A percentile compares a stretch with the other conserved stretches of the same genome.
Evolutionary conservation across 805 yeast genomes (phyloP).

Genomic region (Clavispora carvajalis): DNA sequence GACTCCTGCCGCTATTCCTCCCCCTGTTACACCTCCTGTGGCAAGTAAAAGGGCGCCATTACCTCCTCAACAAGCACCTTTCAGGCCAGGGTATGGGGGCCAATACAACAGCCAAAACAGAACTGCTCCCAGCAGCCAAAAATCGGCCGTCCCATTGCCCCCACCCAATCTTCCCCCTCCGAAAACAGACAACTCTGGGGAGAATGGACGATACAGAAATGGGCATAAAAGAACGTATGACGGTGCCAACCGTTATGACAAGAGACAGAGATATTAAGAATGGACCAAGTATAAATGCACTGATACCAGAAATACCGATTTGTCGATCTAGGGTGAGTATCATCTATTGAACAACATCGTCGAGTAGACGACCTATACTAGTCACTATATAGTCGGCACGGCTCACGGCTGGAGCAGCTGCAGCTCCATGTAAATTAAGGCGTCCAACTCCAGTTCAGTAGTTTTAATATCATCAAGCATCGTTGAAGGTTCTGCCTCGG

Average conservation of each 20-base stretch:
- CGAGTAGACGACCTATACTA: too few species aligned
- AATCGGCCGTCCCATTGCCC: conserved; percentile 9
- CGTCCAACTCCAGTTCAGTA: conserved; percentile 2
- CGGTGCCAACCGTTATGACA: conserved; percentile 23
- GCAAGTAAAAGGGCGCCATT: conserved; percentile 2
- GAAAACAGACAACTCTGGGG: conserved; percentile 2
- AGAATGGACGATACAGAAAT: neutral
- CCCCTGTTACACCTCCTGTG: neutral
- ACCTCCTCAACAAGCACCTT: conserved; percentile 11
- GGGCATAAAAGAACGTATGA: conserved; percentile 21
- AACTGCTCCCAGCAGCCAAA: neutral
- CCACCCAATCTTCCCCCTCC: conserved; percentile 15
- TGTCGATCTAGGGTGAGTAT: too few species aligned
- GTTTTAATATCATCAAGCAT: neutral
- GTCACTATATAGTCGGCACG: too few species aligned
- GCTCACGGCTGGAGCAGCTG: neutral
- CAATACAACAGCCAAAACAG: neutral
- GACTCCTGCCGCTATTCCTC: conserved; percentile 1
- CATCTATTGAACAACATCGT: too few species aligned
- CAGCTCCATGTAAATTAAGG: conserved; percentile 1
- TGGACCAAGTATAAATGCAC: too few species aligned
- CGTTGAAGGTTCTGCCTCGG: neutral
- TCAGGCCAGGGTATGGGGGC: neutral
- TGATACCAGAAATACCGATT: too few species aligned
- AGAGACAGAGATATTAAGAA: conserved; percentile 24